Evolutionary conservation across 371 early-diverging fungal genomes (phyloP).

Genomic region (Enteropsectra breve): DNA sequence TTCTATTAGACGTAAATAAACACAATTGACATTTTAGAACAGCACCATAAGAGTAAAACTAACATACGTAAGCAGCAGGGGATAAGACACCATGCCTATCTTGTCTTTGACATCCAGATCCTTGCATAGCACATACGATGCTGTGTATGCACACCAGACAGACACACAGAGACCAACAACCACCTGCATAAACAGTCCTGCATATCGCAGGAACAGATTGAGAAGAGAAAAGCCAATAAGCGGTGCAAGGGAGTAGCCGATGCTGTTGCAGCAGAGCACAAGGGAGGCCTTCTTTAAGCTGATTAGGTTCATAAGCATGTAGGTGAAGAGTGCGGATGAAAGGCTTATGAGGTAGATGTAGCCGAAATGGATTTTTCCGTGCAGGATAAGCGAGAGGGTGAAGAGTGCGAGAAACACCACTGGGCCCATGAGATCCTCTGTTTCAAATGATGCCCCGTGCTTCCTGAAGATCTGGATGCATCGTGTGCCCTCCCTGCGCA

Average conservation of each 20-base stretch:
- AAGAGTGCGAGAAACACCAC: slow-evolving; percentile 49
- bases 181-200: slow-evolving; percentile 11
- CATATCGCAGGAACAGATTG: slow-evolving; percentile 27
- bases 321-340: slow-evolving; percentile 44
- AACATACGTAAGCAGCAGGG: slow-evolving; percentile 54
- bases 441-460: neutral
- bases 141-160: slow-evolving; percentile 46
- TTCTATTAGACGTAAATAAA: too few relatives aligned
- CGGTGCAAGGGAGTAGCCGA: slow-evolving; percentile 60
- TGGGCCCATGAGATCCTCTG: slow-evolving; percentile 56
- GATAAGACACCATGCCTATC: slow-evolving; percentile 52
- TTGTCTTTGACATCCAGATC: slow-evolving; percentile 43
- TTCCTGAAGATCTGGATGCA: slow-evolving; percentile 37
- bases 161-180: slow-evolving; percentile 33
- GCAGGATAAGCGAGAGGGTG: slow-evolving; percentile 44
- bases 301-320: slow-evolving; percentile 46
- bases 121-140: slow-evolving; percentile 36
- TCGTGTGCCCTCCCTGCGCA: slow-evolving; percentile 42
- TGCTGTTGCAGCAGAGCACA: slow-evolving; percentile 35
- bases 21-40: slow-evolving; percentile 27
- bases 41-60: slow-evolving; percentile 54
- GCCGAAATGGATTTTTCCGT: slow-evolving; percentile 58
- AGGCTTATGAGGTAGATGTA: slow-evolving; percentile 57
- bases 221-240: slow-evolving; percentile 43
- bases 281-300: slow-evolving; percentile 23